Conservation (phyloP, 139 green algal species). For the Micractinium conductrix region DNA sequence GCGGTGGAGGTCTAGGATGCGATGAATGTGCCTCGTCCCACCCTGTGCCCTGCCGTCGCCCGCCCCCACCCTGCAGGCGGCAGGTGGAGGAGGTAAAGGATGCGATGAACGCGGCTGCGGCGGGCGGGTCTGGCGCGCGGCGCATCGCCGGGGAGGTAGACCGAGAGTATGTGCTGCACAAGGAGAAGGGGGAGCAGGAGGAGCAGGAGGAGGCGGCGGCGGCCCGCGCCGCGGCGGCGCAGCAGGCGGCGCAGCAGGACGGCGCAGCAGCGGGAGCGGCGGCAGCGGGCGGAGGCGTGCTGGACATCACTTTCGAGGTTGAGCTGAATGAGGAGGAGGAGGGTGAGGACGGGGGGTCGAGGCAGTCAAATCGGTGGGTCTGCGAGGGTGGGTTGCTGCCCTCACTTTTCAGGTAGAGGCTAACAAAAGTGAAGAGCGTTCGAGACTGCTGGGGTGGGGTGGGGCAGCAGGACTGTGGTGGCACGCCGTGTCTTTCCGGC, state of each 20-base stretch:
- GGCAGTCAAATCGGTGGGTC: no score
- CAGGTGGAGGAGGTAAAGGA: constrained; percentile 54
- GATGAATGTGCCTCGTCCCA: constrained; percentile 37
- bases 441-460: background rate
- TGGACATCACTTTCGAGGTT: constrained; percentile 43
- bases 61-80: constrained; percentile 41
- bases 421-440: no score
- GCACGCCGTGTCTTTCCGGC: no score
- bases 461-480: background rate
- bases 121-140: background rate
- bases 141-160: constrained; percentile 67
- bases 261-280: background rate
- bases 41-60: no score
- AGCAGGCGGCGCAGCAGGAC: background rate
- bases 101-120: constrained; percentile 31
- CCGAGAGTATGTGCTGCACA: constrained; percentile 76
- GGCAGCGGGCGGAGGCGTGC: background rate
- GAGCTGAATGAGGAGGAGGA: background rate
- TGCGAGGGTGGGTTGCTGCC: no score
- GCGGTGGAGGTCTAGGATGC: constrained; percentile 52
- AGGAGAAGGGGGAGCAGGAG: constrained; percentile 21
- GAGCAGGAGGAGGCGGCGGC: background rate
- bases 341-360: no score
- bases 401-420: no score
- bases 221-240: background rate